These are phyloP conservation scores for Ceratobasidium sp. DNA, from an alignment of 1,284 basidiomycete genomes.

Conservation along the genomic window DNA sequence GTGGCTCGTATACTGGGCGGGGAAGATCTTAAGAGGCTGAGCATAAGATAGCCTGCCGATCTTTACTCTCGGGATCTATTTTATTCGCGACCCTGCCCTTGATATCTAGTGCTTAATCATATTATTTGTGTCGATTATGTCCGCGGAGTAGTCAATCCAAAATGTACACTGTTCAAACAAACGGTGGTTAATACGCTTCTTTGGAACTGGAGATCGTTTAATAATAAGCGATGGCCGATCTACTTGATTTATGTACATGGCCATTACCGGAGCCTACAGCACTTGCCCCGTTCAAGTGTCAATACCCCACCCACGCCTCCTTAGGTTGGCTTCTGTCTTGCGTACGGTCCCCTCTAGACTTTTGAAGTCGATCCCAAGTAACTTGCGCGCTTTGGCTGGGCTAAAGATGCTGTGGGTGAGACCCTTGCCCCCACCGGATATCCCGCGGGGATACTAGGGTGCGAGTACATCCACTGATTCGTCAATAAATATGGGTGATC, in stretches of 20 bases:
- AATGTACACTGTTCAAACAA: neutral
- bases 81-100: neutral
- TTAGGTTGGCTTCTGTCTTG: constrained; percentile 56
- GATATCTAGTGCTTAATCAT: neutral
- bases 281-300: constrained; percentile 6
- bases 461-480: no score
- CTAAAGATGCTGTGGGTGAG: constrained; percentile 50
- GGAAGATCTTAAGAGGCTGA: neutral
- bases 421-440: constrained; percentile 52
- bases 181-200: no score
- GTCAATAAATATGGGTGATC: no score
- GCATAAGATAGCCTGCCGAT: neutral
- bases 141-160: neutral
- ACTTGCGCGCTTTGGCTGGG: constrained; percentile 53
- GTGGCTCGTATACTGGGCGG: no score
- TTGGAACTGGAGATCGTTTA: no score
- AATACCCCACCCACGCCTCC: constrained; percentile 50
- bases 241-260: no score
- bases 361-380: constrained; percentile 58
- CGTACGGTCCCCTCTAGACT: constrained; percentile 54
- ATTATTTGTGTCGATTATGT: neutral
- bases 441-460: constrained; percentile 44
- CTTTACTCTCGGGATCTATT: neutral
- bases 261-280: no score
- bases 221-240: no score